Evolutionary conservation across 1,284 basidiomycete species (phyloP), one percentile per base, ranked within the genome.

Genomic region (Leucoagaricus sp.): DNA sequence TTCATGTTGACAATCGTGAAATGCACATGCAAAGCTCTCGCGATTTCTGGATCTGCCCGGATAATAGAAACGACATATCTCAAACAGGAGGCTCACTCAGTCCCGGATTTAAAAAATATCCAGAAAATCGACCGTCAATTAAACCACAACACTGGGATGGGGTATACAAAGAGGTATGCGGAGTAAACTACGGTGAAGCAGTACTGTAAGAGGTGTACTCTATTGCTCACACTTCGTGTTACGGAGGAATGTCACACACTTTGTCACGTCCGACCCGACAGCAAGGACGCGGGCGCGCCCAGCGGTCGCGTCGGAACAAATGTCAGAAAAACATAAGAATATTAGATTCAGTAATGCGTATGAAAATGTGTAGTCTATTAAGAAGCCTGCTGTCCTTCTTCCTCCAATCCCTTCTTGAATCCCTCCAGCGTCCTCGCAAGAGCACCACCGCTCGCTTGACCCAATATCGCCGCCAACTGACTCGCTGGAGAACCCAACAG

Each of bases 351-450:
- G 38, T 12, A 23, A 36, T 33, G 23, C n/a, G n/a, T n/a, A 29
- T 26, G 26, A 38, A 38, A 19, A 46, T 51, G 9, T 49, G 19
- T 52, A 55, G 33, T 41, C 26, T 55, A 55, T 50, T 49, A 52
- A 25, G 60, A 46, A 3, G 50, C n/a, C 57, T 53, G 42, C 40
- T 57, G 33, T 23, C 54, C 44, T 19, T 9, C 49, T 26, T 63
- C 63, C 72, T 91, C 89, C 65, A 92, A 69, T 33, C 85, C 81
- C 72, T 85, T 86, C 74, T 84, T 86, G 64, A 91, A 76, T 0
- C 91, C 91, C 63, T 93, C 89, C 68, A 93, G 68, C 41, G 88
- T 89, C 75, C 90, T 80, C 57, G 86, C 84, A 65, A 93, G 66
- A 67, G 77, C 81, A 21, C 87, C 90, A 60, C 90, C 91, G 65